Evolutionary conservation across 208 protist genomes (phyloP).

Genomic region (Borovskyia barvae): DNA sequence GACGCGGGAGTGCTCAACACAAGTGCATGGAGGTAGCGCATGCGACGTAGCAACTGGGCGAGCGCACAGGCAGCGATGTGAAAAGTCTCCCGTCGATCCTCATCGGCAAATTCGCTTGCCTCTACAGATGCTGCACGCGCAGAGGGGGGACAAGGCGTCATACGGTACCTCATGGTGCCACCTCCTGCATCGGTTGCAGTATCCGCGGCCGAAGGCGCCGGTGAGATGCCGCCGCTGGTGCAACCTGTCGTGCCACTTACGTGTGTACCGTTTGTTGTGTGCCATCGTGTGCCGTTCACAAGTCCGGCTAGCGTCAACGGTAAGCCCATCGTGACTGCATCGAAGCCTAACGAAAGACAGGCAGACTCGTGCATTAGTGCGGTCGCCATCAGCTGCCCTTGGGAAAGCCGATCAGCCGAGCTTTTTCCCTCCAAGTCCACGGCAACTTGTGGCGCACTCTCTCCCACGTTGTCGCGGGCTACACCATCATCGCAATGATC

Average conservation of each 20-base stretch:
- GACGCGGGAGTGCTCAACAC: background rate
- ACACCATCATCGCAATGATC: background rate
- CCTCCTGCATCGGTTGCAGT: background rate
- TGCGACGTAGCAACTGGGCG: constrained; percentile 7
- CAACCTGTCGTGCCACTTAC: background rate
- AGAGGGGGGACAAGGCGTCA: constrained; percentile 2
- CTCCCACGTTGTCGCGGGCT: background rate
- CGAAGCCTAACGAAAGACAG: constrained; percentile 9
- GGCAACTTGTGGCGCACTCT: too few relatives aligned
- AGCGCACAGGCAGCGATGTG: constrained; percentile 7
- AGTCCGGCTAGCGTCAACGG: constrained; percentile 12
- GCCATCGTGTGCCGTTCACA: constrained; percentile 21
- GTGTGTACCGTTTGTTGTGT: background rate
- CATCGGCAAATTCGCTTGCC: constrained; percentile 1
- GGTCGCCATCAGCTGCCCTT: constrained; percentile 2
- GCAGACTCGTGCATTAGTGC: constrained; percentile 8
- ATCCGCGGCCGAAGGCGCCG: too few relatives aligned
- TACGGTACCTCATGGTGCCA: background rate
- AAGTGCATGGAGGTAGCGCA: constrained; percentile 4
- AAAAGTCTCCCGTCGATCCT: constrained; percentile 17
- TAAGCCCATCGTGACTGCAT: constrained; percentile 18
- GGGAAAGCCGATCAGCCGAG: background rate
- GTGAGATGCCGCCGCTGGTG: background rate
- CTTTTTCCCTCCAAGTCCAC: background rate
- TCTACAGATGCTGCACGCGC: background rate